Percentiles rank a stretch among this genome's conserved stretches.
Evolutionary conservation across 305 asterid species (phyloP).

Genomic region (Withania somnifera): DNA sequence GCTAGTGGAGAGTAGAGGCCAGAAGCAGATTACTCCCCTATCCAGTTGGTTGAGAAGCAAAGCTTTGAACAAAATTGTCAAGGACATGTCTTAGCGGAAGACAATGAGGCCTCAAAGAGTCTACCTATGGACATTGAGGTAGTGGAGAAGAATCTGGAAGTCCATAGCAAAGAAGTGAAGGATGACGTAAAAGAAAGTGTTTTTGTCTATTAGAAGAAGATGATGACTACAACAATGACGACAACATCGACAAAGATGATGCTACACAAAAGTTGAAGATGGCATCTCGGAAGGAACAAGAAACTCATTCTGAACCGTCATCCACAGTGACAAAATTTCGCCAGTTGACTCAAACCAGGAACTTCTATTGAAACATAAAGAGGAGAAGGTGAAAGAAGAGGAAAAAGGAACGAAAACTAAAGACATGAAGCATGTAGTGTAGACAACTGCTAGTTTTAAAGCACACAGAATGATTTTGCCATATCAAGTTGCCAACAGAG

Average conservation of each 20-base stretch:
- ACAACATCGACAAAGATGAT: not conserved
- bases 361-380: not conserved
- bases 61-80: not conserved
- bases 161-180: not conserved
- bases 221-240: not conserved
- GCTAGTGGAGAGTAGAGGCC: not conserved
- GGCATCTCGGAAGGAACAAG: slow-evolving; percentile 24
- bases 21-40: not conserved
- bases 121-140: not conserved
- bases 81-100: not conserved
- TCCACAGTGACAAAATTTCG: slow-evolving; percentile 25
- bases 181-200: slow-evolving; percentile 1
- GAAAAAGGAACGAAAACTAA: slow-evolving; percentile 19
- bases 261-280: not conserved
- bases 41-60: slow-evolving; percentile 1
- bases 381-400: slow-evolving; percentile 5
- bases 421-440: slow-evolving; percentile 7
- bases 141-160: not conserved
- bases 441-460: not conserved
- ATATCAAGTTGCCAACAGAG: not conserved
- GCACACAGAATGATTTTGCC: not conserved
- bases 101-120: slow-evolving; percentile 1
- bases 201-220: slow-evolving; percentile 5
- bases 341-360: slow-evolving; percentile 21
- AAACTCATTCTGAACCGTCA: slow-evolving; percentile 25